Conservation (phyloP, 2,329 filamentous ascomycete species). For the Chrysoporthe deuterocubensis region DNA sequence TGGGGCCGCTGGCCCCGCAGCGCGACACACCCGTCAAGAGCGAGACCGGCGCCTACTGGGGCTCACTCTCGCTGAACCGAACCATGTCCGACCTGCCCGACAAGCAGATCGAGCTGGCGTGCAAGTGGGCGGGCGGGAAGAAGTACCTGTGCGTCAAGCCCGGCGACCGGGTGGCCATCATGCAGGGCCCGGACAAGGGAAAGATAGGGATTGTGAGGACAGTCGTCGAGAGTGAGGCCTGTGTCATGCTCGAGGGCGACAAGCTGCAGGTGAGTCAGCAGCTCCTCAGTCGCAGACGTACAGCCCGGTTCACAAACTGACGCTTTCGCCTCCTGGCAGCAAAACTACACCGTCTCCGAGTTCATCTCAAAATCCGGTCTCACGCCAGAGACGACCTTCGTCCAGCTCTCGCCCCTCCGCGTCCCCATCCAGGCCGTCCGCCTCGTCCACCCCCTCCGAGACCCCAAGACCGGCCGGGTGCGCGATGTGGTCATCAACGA, state of each 20-base stretch:
- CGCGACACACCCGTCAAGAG: constrained; percentile 67
- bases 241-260: constrained; percentile 63
- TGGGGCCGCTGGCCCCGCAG: constrained; percentile 79
- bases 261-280: constrained; percentile 60
- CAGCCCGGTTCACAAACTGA: constrained; percentile 4
- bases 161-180: constrained; percentile 81
- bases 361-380: constrained; percentile 41
- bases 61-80: constrained; percentile 33
- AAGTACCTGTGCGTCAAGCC: constrained; percentile 64
- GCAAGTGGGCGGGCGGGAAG: constrained; percentile 59
- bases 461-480: constrained; percentile 65
- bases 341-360: constrained; percentile 45
- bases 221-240: constrained; percentile 59
- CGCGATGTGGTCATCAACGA: constrained; percentile 80
- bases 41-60: constrained; percentile 60
- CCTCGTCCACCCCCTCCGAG: constrained; percentile 76
- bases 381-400: constrained; percentile 38
- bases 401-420: constrained; percentile 55
- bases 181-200: constrained; percentile 78
- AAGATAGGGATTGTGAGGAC: constrained; percentile 75
- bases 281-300: neutral
- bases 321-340: constrained; percentile 1
- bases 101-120: constrained; percentile 41
- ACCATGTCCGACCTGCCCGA: constrained; percentile 40
- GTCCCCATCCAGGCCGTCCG: constrained; percentile 75